Evolutionary conservation across 345 rosid genomes (phyloP).

Genomic region (Camelina neglecta): DNA sequence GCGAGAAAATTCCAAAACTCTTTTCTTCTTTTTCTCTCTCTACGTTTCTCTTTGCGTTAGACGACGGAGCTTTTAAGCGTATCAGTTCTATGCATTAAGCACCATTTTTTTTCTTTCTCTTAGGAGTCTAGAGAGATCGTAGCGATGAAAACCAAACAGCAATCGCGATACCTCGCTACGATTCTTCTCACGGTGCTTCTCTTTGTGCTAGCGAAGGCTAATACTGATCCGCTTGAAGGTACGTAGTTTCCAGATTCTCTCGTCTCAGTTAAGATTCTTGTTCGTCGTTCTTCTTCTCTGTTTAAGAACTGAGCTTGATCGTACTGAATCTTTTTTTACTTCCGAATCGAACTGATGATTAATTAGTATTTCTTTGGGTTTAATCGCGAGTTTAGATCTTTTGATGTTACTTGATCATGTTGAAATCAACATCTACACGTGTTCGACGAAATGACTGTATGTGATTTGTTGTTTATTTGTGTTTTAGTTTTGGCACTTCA

Average conservation of each 20-base stretch:
- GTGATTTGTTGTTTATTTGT: neutral
- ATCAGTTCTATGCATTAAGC: conserved; percentile 20
- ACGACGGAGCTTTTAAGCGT: conserved; percentile 15
- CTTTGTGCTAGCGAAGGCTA: conserved; percentile 48
- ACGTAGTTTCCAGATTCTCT: conserved; percentile 26
- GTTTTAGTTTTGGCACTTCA: conserved; percentile 67
- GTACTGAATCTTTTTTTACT: neutral
- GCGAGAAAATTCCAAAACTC: conserved; percentile 31
- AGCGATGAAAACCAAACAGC: conserved; percentile 47
- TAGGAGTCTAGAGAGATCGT: conserved; percentile 25
- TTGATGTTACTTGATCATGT: conserved; percentile 9
- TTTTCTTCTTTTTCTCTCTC: conserved; percentile 14
- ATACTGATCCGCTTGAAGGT: conserved; percentile 79
- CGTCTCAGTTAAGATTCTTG: neutral
- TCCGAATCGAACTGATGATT: neutral
- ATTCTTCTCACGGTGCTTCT: conserved; percentile 47
- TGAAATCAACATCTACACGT: conserved; percentile 14
- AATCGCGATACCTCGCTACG: conserved; percentile 24
- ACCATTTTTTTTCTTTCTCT: conserved; percentile 4
- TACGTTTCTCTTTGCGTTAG: conserved; percentile 13
- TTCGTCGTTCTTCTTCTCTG: conserved; percentile 27
- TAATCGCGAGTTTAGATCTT: conserved; percentile 23
- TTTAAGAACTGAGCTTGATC: neutral
- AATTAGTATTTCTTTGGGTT: conserved; percentile 7
- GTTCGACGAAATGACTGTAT: conserved; percentile 23